A percentile compares a stretch with the other conserved stretches of the same genome.
Conservation (phyloP, 257 asterid genomes). For the Solanum bulbocastanum region DNA sequence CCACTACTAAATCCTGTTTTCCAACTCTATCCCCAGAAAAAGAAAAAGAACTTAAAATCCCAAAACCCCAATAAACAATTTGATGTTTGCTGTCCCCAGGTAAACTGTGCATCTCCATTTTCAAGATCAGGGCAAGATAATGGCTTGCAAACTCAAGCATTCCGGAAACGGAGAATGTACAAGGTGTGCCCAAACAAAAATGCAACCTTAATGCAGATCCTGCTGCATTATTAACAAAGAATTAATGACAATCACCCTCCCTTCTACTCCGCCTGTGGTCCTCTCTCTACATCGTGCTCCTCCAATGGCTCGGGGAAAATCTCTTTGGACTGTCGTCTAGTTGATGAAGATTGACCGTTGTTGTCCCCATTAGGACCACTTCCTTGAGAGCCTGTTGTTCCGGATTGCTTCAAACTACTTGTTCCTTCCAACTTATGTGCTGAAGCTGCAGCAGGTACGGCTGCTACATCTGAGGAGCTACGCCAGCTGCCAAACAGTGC, state of each 20-base stretch:
- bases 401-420: constrained; percentile 54
- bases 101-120: constrained; percentile 1
- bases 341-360: constrained; percentile 37
- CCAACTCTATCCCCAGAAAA: constrained; percentile 1
- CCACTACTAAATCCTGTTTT: constrained; percentile 8
- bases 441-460: constrained; percentile 14
- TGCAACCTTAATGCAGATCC: constrained; percentile 15
- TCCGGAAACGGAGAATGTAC: constrained; percentile 15
- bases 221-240: constrained; percentile 36
- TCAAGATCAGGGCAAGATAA: constrained; percentile 3
- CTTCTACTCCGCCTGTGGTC: constrained; percentile 18
- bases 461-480: constrained; percentile 62
- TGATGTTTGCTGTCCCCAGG: constrained; percentile 1
- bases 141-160: constrained; percentile 8
- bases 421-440: constrained; percentile 37
- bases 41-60: neutral
- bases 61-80: constrained; percentile 11
- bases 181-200: constrained; percentile 9
- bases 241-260: constrained; percentile 21
- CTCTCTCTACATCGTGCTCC: constrained; percentile 31
- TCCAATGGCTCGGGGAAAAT: constrained; percentile 74
- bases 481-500: constrained; percentile 87
- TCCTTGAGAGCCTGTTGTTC: constrained; percentile 61
- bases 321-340: constrained; percentile 63
- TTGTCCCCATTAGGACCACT: constrained; percentile 55